phyloP scores from a whole-genome alignment of 2,329 filamentous ascomycete species.

The Ophiocordyceps robertsii region DNA sequence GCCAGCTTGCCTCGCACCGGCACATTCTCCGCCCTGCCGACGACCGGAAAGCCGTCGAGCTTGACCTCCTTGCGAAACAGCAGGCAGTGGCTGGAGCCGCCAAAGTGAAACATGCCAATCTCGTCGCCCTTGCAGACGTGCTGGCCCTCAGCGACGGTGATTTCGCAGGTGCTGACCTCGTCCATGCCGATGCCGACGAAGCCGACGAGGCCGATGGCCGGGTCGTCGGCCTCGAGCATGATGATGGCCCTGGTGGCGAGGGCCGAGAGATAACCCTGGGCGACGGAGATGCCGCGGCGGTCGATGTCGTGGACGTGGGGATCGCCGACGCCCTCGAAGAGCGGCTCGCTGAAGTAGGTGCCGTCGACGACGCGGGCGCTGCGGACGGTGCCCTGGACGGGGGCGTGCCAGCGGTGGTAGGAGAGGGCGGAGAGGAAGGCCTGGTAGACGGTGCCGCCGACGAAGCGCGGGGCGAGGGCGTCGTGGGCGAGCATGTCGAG shows the following conservation, averaged over 20 bases:
- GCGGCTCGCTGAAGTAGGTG: conserved; percentile 53
- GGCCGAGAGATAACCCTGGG: conserved; percentile 53
- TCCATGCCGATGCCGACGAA: conserved; percentile 65
- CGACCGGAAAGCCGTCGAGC: conserved; percentile 24
- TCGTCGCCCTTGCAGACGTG: conserved; percentile 56
- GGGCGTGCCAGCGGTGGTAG: conserved; percentile 62
- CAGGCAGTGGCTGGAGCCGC: conserved; percentile 58
- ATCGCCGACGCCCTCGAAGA: conserved; percentile 21
- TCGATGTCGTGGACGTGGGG: conserved; percentile 20
- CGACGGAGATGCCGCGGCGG: conserved; percentile 27
- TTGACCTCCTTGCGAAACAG: conserved; percentile 47
- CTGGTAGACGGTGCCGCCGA: conserved; percentile 54
- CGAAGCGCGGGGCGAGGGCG: conserved; percentile 37
- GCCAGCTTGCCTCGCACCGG: conserved; percentile 24
- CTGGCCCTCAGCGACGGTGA: conserved; percentile 54
- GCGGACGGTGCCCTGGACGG: conserved; percentile 47
- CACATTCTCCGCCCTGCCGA: conserved; percentile 23
- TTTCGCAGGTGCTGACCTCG: conserved; percentile 61
- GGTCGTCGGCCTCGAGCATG: conserved; percentile 57
- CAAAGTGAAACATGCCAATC: conserved; percentile 69
- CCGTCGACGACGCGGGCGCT: conserved; percentile 46
- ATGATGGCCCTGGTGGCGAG: conserved; percentile 59
- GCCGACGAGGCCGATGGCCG: conserved; percentile 52
- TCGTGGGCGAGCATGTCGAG: conserved; percentile 50
- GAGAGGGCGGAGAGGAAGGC: conserved; percentile 54